phyloP scores from a whole-genome alignment of 345 rosid genomes.

The Gossypium herbaceum region DNA sequence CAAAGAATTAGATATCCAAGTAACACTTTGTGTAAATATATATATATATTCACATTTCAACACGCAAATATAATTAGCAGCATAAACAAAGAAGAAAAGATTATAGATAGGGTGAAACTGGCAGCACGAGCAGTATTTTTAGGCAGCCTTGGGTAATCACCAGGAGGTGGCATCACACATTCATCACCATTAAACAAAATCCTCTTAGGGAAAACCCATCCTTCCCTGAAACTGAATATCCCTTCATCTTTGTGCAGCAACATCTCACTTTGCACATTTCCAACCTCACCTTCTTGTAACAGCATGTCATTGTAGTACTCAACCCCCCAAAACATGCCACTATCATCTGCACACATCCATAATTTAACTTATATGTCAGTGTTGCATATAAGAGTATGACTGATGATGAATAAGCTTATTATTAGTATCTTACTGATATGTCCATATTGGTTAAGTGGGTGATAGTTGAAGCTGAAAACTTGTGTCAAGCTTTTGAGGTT shows the following conservation, averaged over 20 bases:
- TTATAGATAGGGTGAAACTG: too few species aligned
- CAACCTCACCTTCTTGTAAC: slow-evolving; percentile 54
- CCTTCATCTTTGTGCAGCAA: slow-evolving; percentile 53
- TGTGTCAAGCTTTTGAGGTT: slow-evolving; percentile 49
- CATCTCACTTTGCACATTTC: slow-evolving; percentile 71
- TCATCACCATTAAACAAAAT: slow-evolving; percentile 79
- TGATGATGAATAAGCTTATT: too few species aligned
- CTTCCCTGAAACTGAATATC: slow-evolving; percentile 55
- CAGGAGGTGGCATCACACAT: slow-evolving; percentile 87
- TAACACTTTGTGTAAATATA: too few species aligned
- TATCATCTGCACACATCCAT: slow-evolving; percentile 48
- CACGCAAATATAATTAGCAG: too few species aligned
- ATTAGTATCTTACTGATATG: slow-evolving; percentile 43
- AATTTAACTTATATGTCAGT: too few species aligned
- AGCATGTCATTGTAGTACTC: slow-evolving; percentile 65
- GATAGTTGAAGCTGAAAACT: slow-evolving; percentile 75
- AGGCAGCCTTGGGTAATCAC: slow-evolving; percentile 67
- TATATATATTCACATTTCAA: too few species aligned
- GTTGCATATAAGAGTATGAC: too few species aligned
- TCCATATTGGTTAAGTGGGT: slow-evolving; percentile 48
- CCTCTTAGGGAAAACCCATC: slow-evolving; percentile 85
- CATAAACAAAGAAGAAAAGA: too few species aligned
- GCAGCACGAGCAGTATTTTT: slow-evolving; percentile 16
- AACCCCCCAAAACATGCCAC: slow-evolving; percentile 83
- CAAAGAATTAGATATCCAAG: too few species aligned